These are phyloP conservation scores for Brasilioporus rufonigricans DNA, from an alignment of 768 basidiomycete genomes.

Conservation along the genomic window DNA sequence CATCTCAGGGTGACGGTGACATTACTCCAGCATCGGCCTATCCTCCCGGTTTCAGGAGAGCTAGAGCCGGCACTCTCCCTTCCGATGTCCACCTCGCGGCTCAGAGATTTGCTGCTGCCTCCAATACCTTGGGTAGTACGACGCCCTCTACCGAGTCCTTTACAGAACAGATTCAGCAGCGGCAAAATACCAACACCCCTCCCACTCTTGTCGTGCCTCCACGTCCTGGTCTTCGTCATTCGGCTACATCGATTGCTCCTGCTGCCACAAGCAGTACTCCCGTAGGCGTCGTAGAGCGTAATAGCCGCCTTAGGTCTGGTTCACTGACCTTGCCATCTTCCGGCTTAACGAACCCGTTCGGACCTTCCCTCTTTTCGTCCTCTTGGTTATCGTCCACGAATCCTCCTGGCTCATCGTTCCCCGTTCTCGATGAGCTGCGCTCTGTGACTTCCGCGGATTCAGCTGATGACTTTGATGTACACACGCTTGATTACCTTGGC, in stretches of 20 bases:
- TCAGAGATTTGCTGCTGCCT: conserved; percentile 73
- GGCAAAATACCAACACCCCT: conserved; percentile 36
- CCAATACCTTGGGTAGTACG: conserved; percentile 52
- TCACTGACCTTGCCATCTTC: conserved; percentile 84
- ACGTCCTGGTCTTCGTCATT: conserved; percentile 72
- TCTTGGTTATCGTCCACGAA: conserved; percentile 77
- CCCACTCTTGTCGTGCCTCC: conserved; percentile 45
- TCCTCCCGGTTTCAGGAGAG: conserved; percentile 87
- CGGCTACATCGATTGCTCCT: conserved; percentile 61
- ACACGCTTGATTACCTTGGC: conserved; percentile 95
- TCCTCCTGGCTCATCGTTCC: conserved; percentile 53
- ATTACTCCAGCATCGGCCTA: conserved; percentile 70
- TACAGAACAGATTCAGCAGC: conserved; percentile 44
- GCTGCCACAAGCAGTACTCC: conserved; percentile 42
- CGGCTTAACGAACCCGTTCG: conserved; percentile 79
- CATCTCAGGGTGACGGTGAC: conserved; percentile 56
- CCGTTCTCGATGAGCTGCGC: conserved; percentile 76
- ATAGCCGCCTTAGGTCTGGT: conserved; percentile 87
- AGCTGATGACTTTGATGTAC: conserved; percentile 85
- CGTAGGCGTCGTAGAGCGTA: conserved; percentile 49
- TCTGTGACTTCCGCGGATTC: conserved; percentile 79
- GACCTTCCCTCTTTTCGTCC: conserved; percentile 84
- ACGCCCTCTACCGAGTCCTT: conserved; percentile 49
- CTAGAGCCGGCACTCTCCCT: conserved; percentile 96
- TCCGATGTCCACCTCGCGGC: conserved; percentile 90